These are phyloP conservation scores for Beauveria asiatica DNA, from an alignment of 2,329 filamentous ascomycete species.

Conservation along the genomic window DNA sequence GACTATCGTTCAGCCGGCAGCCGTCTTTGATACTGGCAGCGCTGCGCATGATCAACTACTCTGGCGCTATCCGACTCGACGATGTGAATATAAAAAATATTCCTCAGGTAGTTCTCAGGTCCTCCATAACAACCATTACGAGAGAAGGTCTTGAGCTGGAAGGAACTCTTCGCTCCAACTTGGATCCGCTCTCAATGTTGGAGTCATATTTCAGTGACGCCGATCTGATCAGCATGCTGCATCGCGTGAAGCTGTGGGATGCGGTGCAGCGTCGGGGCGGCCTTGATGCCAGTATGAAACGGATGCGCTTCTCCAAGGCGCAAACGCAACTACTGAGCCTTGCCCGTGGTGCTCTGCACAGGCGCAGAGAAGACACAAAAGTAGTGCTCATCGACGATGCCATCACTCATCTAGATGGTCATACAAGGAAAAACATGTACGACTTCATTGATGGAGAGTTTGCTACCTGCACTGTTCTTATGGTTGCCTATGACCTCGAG, in stretches of 20 bases:
- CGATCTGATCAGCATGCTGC: constrained; percentile 6
- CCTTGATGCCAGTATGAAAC: constrained; percentile 2
- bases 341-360: constrained; percentile 17
- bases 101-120: constrained; percentile 14
- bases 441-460: constrained; percentile 11
- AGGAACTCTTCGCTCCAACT: constrained; percentile 1
- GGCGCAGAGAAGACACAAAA: background rate
- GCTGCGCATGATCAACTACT: background rate
- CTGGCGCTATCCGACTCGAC: constrained; percentile 10
- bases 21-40: background rate
- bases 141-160: constrained; percentile 17
- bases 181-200: constrained; percentile 7
- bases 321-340: constrained; percentile 13
- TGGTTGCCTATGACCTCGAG: background rate
- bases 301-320: constrained; percentile 9
- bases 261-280: constrained; percentile 1
- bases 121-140: constrained; percentile 20
- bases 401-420: constrained; percentile 27
- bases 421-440: constrained; percentile 13
- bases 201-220: background rate
- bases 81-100: background rate
- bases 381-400: background rate
- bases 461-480: constrained; percentile 3
- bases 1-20: background rate
- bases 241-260: constrained; percentile 10